phyloP scores from a whole-genome alignment of 2,329 filamentous ascomycete species.

The Fusarium kyushuense region DNA sequence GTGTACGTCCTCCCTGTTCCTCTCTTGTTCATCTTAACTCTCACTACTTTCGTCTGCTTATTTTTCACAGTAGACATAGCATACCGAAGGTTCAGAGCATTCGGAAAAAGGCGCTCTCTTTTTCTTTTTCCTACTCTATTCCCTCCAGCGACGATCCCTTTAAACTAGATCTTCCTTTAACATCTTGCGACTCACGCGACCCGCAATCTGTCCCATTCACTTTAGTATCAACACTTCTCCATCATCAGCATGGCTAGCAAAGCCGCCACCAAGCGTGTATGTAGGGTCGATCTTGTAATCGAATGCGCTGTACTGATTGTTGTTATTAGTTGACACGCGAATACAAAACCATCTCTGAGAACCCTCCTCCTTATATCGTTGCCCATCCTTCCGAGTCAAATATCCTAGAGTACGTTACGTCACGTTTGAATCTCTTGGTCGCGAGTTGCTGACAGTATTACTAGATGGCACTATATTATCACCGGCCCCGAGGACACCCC shows the following conservation, averaged over 20 bases:
- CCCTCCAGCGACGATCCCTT: slow-evolving; percentile 8
- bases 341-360: slow-evolving; percentile 73
- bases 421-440: slow-evolving; percentile 4
- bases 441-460: slow-evolving; percentile 26
- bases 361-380: slow-evolving; percentile 88
- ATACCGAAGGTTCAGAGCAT: slow-evolving; percentile 21
- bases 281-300: slow-evolving; percentile 45
- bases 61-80: slow-evolving; percentile 16
- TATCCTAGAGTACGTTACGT: slow-evolving; percentile 79
- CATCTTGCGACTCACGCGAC: slow-evolving; percentile 39
- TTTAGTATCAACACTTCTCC: slow-evolving; percentile 21
- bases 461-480: slow-evolving; percentile 92
- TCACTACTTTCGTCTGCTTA: background rate
- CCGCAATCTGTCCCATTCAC: slow-evolving; percentile 45
- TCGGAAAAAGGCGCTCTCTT: slow-evolving; percentile 5
- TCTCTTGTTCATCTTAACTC: slow-evolving; percentile 33
- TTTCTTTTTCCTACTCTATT: slow-evolving; percentile 2
- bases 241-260: slow-evolving; percentile 72
- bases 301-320: slow-evolving; percentile 39
- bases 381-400: slow-evolving; percentile 92
- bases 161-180: background rate
- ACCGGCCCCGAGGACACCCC: slow-evolving; percentile 94
- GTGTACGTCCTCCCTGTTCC: slow-evolving; percentile 31
- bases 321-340: slow-evolving; percentile 67
- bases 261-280: slow-evolving; percentile 77